Conservation (phyloP, 495 filamentous ascomycete species). For the Tuber microsphaerosporum region DNA sequence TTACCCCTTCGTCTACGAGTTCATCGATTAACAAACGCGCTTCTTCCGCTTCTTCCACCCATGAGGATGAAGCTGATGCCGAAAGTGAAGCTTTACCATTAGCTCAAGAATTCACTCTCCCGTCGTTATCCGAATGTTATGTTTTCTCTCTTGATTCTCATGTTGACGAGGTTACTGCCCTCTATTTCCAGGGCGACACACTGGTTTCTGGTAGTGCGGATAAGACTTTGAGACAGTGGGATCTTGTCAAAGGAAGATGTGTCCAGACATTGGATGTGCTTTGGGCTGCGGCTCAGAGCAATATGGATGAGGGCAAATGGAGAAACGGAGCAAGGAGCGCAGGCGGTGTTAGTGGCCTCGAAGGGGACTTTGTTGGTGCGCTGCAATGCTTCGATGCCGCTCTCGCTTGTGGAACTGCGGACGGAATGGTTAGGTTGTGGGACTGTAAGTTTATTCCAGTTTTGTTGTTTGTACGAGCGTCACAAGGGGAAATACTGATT, state of each 20-base stretch:
- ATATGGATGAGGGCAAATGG: conserved; percentile 56
- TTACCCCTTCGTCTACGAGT: conserved; percentile 38
- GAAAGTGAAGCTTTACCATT: conserved; percentile 57
- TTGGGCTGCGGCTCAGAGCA: conserved; percentile 92
- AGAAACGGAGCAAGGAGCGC: conserved; percentile 50
- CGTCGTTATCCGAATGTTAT: conserved; percentile 69
- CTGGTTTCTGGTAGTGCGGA: conserved; percentile 93
- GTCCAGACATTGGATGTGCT: conserved; percentile 98
- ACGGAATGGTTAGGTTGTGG: conserved; percentile 96
- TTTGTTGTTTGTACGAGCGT: background rate
- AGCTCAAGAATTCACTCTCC: conserved; percentile 41
- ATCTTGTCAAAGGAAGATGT: conserved; percentile 88
- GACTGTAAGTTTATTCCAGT: conserved; percentile 50
- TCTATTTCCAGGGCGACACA: conserved; percentile 80
- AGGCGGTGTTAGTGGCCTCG: conserved; percentile 52
- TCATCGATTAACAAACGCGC: conserved; percentile 32
- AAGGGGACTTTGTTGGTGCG: conserved; percentile 86
- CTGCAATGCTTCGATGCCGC: conserved; percentile 96
- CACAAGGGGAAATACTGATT: conserved; percentile 9
- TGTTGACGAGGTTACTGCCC: conserved; percentile 86
- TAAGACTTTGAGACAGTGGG: conserved; percentile 96
- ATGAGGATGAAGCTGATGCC: conserved; percentile 56
- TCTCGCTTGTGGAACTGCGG: conserved; percentile 93
- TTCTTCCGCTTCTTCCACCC: conserved; percentile 45
- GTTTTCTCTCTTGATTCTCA: conserved; percentile 83